Base-by-base conservation (phyloP, 495 filamentous ascomycete genomes). In the Astrocystis sublimbata region DNA sequence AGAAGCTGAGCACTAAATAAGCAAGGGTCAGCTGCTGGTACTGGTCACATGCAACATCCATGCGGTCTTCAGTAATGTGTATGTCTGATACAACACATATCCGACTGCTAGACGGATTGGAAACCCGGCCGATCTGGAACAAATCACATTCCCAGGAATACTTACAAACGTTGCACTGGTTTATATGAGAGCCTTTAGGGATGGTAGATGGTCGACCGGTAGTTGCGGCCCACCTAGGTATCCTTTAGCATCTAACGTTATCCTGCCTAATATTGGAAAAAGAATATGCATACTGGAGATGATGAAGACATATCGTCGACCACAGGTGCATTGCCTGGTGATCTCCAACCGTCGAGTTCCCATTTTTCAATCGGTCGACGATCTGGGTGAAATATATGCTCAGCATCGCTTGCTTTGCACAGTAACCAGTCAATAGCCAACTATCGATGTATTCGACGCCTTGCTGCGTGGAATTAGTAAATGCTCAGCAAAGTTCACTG, bases 291-390 rank as follows among this genome's bases (percentile, higher is more conserved):
- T 47, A 71, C 68, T 71, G 69, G 12, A 71, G 67, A 43, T 71
- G 69, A 31, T 71, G 69, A 9, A 71, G 67, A n/a, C 69, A 71
- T 49, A 71, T 71, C 13, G 47, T 69, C n/a, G 64, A 71, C 69
- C 69, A 71, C 17, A 71, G 60, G 43, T 69, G 69, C 55, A 71
- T 64, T 0, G 67, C 58, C 15, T 60, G 64, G 9, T 71, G 64
- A 13, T 71, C 69, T 36, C 67, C 67, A 12, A 42, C 42, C 2
- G 62, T 65, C 9, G 64, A 57, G 41, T 42, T 64, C 17, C 62
- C 69, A 10, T 64, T 61, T 30, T 60, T 67, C 9, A 71, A 66
- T 26, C 64, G 62, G 45, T 65, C 64, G 38, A 70, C 64, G 30
- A 72, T 71, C 54, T 68, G 63, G 0, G 70, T 68, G 51, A 72